Evolutionary conservation across 331 rosid species (phyloP).

Genomic region (Cydonia oblonga): DNA sequence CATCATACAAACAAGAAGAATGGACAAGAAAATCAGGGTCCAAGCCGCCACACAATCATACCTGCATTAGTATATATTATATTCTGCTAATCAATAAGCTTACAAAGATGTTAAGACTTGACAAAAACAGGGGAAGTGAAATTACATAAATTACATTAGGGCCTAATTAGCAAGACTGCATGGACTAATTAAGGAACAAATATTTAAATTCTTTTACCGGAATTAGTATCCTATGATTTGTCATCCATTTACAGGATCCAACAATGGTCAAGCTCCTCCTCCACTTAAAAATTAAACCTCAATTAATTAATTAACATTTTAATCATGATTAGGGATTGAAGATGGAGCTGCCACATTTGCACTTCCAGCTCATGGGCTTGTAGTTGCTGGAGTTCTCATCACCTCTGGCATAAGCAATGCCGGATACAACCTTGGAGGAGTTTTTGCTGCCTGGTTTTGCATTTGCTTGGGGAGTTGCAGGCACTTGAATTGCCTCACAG

Average conservation of each 20-base stretch:
- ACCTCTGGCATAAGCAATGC: conserved; percentile 33
- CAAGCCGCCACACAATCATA: neutral
- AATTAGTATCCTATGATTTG: neutral
- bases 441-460: conserved; percentile 21
- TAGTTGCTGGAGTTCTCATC: conserved; percentile 54
- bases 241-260: conserved; percentile 22
- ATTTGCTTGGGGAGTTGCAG: conserved; percentile 49
- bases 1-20: neutral
- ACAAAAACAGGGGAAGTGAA: neutral
- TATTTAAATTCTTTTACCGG: neutral
- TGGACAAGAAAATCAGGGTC: neutral
- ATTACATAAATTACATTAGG: neutral
- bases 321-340: conserved; percentile 47
- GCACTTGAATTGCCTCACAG: conserved; percentile 83
- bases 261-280: neutral
- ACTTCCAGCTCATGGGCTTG: conserved; percentile 96
- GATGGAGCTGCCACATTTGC: conserved; percentile 81
- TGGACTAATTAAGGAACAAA: neutral
- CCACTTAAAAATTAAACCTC: neutral
- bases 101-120: neutral
- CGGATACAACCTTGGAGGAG: conserved; percentile 29
- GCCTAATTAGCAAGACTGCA: no score
- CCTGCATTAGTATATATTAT: neutral
- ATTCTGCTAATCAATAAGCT: neutral
- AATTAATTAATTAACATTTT: neutral